phyloP scores from a whole-genome alignment of 148 eudicot genomes.

The Camellia sinensis region DNA sequence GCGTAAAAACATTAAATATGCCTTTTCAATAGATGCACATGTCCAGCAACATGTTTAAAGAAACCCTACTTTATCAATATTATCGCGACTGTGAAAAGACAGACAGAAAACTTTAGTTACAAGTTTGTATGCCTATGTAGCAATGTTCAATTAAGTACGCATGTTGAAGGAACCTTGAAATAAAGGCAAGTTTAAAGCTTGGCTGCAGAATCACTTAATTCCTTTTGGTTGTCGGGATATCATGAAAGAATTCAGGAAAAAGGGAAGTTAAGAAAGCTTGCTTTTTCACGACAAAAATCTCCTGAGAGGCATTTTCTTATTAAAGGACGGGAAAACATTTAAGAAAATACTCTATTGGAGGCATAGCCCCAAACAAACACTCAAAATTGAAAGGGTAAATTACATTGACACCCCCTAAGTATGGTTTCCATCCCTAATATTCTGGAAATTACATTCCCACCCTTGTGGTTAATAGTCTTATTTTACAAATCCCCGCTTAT shows the following conservation, averaged over 20 bases:
- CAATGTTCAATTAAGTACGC: not conserved
- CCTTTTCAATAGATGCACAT: not conserved
- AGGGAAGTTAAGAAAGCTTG: not conserved
- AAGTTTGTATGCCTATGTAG: not conserved
- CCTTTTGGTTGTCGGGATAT: not conserved
- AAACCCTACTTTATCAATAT: not conserved
- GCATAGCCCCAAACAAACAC: no score
- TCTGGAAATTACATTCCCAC: not conserved
- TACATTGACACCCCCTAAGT: no score
- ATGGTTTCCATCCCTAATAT: no score
- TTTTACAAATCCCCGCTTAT: no score
- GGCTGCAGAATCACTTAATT: not conserved
- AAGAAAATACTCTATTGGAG: no score
- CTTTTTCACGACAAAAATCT: no score
- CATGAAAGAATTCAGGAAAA: not conserved
- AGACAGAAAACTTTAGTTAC: not conserved
- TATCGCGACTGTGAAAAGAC: not conserved
- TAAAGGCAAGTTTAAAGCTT: not conserved
- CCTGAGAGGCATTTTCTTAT: no score
- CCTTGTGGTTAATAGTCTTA: no score
- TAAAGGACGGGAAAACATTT: no score
- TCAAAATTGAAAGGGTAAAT: no score
- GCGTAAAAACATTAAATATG: not conserved
- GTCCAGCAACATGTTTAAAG: not conserved
- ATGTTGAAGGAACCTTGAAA: not conserved